Evolutionary conservation across 2,329 filamentous ascomycete species (phyloP).

Genomic region (Nannizziopsis barbatae): DNA sequence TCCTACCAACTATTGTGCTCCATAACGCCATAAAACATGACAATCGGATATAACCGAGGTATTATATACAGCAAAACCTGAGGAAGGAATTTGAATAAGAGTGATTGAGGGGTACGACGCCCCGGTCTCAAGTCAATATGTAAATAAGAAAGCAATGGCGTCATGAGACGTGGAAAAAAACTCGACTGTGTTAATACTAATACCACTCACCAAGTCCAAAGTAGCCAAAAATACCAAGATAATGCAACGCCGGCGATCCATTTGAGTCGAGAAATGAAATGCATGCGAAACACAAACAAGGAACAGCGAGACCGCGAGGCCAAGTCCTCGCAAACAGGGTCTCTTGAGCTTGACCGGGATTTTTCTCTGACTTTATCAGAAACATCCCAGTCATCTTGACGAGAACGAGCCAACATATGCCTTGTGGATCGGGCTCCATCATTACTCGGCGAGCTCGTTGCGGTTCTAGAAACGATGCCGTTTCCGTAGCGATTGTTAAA

Average conservation of each 20-base stretch:
- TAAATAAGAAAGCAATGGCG: not conserved
- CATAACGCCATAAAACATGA: no score
- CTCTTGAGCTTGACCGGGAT: constrained; percentile 7
- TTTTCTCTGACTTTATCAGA: constrained; percentile 24
- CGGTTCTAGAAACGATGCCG: constrained; percentile 8
- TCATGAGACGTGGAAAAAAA: not conserved
- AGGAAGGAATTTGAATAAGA: no score
- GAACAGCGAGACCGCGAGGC: constrained; percentile 14
- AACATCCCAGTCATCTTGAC: constrained; percentile 22
- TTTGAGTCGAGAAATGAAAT: constrained; percentile 52
- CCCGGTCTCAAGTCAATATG: no score
- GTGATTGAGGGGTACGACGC: no score
- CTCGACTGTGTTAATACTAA: not conserved
- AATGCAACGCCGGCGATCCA: constrained; percentile 54
- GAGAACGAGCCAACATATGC: constrained; percentile 6
- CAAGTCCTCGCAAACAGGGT: not conserved
- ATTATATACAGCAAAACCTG: no score
- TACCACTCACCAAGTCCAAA: constrained; percentile 47
- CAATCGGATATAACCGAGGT: no score
- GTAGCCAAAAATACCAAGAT: constrained; percentile 55
- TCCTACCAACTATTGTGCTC: no score
- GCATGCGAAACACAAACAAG: constrained; percentile 42
- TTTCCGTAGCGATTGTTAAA: constrained; percentile 10
- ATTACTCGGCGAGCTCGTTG: constrained; percentile 6
- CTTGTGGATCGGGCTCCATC: constrained; percentile 9